Evolutionary conservation across 257 asterid genomes (phyloP).

Genomic region (Catharanthus roseus): DNA sequence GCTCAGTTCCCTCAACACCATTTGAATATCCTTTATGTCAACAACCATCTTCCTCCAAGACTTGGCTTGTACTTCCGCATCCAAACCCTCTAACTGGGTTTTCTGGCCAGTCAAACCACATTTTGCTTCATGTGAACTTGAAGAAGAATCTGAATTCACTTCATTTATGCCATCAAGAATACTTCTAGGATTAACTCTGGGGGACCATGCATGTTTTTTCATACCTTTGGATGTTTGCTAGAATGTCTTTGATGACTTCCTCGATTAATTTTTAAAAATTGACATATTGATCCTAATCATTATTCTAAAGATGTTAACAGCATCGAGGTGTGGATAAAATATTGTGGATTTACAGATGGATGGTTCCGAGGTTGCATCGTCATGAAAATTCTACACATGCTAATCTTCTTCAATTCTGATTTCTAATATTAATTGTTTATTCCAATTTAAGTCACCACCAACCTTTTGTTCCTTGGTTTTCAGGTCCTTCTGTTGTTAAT

Average conservation of each 20-base stretch:
- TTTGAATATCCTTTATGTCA: not conserved
- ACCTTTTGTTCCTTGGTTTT: conserved; percentile 16
- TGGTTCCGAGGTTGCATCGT: conserved; percentile 8
- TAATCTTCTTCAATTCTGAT: not conserved
- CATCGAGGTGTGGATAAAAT: not conserved
- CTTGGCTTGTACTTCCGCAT: not conserved
- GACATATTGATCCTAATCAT: not conserved
- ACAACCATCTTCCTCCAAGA: not conserved
- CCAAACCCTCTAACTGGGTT: not conserved
- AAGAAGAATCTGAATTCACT: not conserved
- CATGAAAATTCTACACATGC: not conserved
- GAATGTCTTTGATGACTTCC: not conserved
- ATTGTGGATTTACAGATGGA: not conserved
- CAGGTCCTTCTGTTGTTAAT: conserved; percentile 64
- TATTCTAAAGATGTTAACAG: not conserved
- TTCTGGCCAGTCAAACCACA: conserved; percentile 2
- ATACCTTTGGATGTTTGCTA: not conserved
- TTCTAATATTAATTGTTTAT: not conserved
- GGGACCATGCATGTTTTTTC: not conserved
- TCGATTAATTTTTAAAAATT: not conserved
- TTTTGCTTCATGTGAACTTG: not conserved
- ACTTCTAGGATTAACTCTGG: not conserved
- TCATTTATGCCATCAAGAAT: not conserved
- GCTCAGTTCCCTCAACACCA: not conserved
- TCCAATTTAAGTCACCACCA: not conserved